Evolutionary conservation across 129 eudicot genomes (phyloP).

Genomic region (Pseudognaphalium luteoalbum): DNA sequence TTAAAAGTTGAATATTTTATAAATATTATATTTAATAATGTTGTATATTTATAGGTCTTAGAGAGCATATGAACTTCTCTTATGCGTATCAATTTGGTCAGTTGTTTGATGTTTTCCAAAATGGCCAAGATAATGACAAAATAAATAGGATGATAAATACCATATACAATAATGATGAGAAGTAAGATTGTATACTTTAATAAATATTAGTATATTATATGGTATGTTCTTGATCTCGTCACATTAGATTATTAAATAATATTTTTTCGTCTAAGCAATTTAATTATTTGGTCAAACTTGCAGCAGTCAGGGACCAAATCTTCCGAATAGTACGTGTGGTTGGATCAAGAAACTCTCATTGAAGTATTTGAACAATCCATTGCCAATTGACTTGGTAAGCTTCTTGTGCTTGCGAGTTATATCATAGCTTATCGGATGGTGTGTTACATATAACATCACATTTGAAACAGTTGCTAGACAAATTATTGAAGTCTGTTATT

Average conservation of each 20-base stretch:
- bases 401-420: too few relatives aligned
- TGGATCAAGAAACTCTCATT: too few relatives aligned
- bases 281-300: constrained; percentile 21
- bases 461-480: too few relatives aligned
- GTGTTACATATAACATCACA: too few relatives aligned
- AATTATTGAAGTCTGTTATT: too few relatives aligned
- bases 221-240: too few relatives aligned
- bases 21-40: not conserved
- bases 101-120: constrained; percentile 48
- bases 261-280: not conserved
- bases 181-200: constrained; percentile 32
- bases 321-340: constrained; percentile 56
- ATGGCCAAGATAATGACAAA: constrained; percentile 42
- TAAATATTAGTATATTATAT: not conserved
- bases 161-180: constrained; percentile 52
- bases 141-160: constrained; percentile 43
- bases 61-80: constrained; percentile 41
- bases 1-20: not conserved
- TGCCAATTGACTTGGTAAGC: too few relatives aligned
- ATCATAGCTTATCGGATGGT: too few relatives aligned
- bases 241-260: not conserved
- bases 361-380: too few relatives aligned
- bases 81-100: constrained; percentile 51
- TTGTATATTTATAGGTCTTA: constrained; percentile 21
- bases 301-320: constrained; percentile 53